Conservation (phyloP, 306 rosid genomes). For the Prunus davidiana region DNA sequence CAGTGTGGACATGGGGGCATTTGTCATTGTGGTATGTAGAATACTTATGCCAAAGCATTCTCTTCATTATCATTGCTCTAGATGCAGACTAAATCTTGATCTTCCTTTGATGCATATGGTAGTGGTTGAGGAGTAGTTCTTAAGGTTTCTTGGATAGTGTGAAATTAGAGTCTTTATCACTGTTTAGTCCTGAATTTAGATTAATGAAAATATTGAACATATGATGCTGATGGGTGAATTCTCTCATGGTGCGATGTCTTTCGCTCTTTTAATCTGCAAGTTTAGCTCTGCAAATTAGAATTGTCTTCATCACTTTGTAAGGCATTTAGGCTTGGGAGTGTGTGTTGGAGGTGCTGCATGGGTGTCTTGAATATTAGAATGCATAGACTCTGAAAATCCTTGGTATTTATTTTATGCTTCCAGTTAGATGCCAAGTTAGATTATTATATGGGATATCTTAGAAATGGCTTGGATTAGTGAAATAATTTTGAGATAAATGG, state of each 20-base stretch:
- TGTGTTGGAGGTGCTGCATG: neutral
- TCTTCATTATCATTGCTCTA: constrained; percentile 2
- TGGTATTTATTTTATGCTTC: neutral
- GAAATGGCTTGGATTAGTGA: neutral
- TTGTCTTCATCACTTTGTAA: neutral
- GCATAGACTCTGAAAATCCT: no score
- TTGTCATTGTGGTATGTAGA: constrained; percentile 88
- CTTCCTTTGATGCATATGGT: constrained; percentile 7
- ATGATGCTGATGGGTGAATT: neutral
- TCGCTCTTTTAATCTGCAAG: neutral
- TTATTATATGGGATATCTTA: neutral
- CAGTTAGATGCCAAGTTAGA: neutral
- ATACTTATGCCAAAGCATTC: neutral
- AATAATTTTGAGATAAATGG: neutral
- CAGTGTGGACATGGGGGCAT: constrained; percentile 98
- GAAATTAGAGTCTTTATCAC: neutral
- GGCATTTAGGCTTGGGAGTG: neutral
- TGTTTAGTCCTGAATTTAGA: constrained; percentile 7
- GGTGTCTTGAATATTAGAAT: neutral
- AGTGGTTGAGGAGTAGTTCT: constrained; percentile 9
- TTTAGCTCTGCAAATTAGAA: neutral
- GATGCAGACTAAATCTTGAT: neutral
- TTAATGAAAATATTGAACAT: constrained; percentile 12
- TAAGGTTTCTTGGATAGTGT: neutral
- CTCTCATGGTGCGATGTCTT: neutral